phyloP scores from a whole-genome alignment of 164 flowering plant species.

The Magnolia officinalis region DNA sequence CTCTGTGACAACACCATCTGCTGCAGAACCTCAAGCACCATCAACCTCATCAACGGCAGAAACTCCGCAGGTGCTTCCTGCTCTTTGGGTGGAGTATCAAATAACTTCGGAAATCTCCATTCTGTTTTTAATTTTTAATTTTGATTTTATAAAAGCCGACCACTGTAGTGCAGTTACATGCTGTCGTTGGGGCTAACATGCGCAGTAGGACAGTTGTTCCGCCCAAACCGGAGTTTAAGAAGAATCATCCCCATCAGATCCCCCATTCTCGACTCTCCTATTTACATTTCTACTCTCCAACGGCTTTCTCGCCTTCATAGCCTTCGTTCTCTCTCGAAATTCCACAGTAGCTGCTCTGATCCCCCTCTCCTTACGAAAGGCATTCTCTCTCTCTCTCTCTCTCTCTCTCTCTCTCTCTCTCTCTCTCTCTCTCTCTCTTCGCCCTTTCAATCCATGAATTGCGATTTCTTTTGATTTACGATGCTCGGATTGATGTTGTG shows the following conservation, averaged over 20 bases:
- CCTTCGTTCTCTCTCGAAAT: constrained; percentile 1
- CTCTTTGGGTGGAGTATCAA: too few species aligned
- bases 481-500: not conserved
- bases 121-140: too few species aligned
- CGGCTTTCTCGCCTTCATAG: constrained; percentile 4
- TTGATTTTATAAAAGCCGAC: too few species aligned
- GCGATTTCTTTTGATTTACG: not conserved
- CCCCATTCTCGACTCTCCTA: constrained; percentile 1
- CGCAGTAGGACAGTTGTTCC: constrained; percentile 10
- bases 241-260: constrained; percentile 13
- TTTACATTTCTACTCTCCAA: not conserved
- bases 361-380: not conserved
- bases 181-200: constrained; percentile 18
- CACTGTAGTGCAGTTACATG: constrained; percentile 10
- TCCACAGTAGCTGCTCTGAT: not conserved
- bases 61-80: too few species aligned
- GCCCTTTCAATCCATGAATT: not conserved
- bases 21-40: too few species aligned
- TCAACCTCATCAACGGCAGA: too few species aligned
- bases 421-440: not conserved
- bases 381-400: not conserved
- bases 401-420: not conserved
- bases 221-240: constrained; percentile 6
- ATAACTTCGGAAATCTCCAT: too few species aligned
- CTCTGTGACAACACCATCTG: too few species aligned